phyloP scores from a whole-genome alignment of 192 early-diverging fungal species.

The Linnemannia schmuckeri region DNA sequence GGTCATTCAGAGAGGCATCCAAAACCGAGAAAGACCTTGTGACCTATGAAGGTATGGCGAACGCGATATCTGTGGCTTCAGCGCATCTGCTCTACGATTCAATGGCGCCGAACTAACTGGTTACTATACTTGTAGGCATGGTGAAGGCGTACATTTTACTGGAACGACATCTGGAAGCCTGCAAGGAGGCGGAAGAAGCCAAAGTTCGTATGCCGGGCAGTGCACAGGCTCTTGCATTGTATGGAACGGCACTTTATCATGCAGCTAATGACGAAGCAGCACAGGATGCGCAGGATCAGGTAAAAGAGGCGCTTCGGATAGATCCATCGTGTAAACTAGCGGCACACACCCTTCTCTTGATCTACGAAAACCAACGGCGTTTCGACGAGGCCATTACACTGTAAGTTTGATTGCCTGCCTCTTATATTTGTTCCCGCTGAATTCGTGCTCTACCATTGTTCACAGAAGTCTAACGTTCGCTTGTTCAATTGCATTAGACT shows the following conservation, averaged over 20 bases:
- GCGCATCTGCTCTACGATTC: too few species aligned
- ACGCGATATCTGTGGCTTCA: not conserved
- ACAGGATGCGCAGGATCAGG: constrained; percentile 12
- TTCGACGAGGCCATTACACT: constrained; percentile 30
- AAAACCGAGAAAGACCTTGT: constrained; percentile 22
- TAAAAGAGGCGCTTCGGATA: constrained; percentile 24
- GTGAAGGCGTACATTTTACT: constrained; percentile 25
- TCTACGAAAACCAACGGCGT: constrained; percentile 14
- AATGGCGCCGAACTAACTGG: not conserved
- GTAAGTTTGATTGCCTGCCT: constrained; percentile 8
- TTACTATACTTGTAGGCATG: constrained; percentile 3
- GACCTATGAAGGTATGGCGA: constrained; percentile 29
- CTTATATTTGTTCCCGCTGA: not conserved
- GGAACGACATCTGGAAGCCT: constrained; percentile 30
- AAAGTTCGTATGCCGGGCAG: constrained; percentile 17
- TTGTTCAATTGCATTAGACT: constrained; percentile 1
- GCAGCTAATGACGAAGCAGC: not conserved
- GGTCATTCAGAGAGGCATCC: constrained; percentile 23
- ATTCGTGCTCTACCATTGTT: not conserved
- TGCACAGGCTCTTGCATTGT: constrained; percentile 28
- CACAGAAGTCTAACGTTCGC: not conserved
- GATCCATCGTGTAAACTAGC: constrained; percentile 31
- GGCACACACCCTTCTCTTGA: constrained; percentile 9
- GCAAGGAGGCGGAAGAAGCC: constrained; percentile 16
- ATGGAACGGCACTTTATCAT: constrained; percentile 29